Base-by-base conservation (phyloP, 1,139 yeast species). In the Kazachstania sp. region DNA sequence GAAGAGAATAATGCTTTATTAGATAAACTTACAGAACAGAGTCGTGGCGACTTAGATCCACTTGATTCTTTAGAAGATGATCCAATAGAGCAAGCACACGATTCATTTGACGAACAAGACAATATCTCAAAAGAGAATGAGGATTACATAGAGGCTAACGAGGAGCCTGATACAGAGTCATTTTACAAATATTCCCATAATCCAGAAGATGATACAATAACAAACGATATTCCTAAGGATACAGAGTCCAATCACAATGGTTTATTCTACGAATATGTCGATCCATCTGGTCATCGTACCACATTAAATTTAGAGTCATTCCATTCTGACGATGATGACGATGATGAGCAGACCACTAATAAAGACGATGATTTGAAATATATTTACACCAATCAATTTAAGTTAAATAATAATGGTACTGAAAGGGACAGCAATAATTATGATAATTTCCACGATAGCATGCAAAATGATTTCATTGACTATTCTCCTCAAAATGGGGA, bases 231-330 rank as follows among this genome's bases (percentile, higher is more conserved):
- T 13, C 59, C 60, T 12, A 49, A 54, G 3, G 23, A 31, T 2
- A 3, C 11, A 16, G 29, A 31, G 6, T 7, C n/a, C 3, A 34
- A 28, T 31, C 19, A 13, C n/a, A 20, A 19, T 6, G 18, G 43
- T 15, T 15, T 36, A n/a, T 56, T 67, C 47, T 65, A 65, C 49
- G 70, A 68, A 34, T 71, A 68, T 45, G 73, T 67, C 15, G 71
- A 68, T 20, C 71, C 68, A 20, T 39, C 46, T 5, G 54, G 54
- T 9, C 49, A 49, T 37, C 47, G 43, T 30, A 51, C 50, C 4
- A 18, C 43, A 5, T 30, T 50, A 37, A 18, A 47, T 26, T 29
- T 50, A 34, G 45, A 43, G 3, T 34, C 43, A 8, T 16, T 23
- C 13, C 29, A 38, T 12, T 8, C 29, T 7, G 41, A 38, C 5